Conservation (phyloP, 495 filamentous ascomycete species). For the Penicillium manginii region DNA sequence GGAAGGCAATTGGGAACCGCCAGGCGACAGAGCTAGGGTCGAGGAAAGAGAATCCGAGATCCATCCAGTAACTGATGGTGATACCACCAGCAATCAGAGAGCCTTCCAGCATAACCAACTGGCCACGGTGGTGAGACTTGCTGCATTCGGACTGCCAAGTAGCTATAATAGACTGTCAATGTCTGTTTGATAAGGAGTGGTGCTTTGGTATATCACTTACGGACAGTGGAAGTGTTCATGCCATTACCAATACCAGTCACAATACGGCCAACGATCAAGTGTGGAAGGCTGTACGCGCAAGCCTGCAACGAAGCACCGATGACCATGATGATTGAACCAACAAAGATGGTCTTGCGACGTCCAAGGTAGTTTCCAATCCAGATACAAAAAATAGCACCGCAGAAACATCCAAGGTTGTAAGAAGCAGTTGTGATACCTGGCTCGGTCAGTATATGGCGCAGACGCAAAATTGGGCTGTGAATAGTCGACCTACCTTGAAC, state of each 20-base stretch:
- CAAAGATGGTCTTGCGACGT: slow-evolving; percentile 69
- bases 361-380: slow-evolving; percentile 73
- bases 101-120: slow-evolving; percentile 40
- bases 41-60: slow-evolving; percentile 48
- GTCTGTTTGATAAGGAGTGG: not conserved
- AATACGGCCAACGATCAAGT: slow-evolving; percentile 65
- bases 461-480: not conserved
- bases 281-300: slow-evolving; percentile 59
- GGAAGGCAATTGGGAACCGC: slow-evolving; percentile 45
- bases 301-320: slow-evolving; percentile 69
- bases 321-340: slow-evolving; percentile 71
- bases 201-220: slow-evolving; percentile 15
- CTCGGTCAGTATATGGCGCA: not conserved
- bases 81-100: slow-evolving; percentile 43
- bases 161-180: slow-evolving; percentile 14
- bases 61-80: slow-evolving; percentile 54
- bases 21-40: slow-evolving; percentile 37
- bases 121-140: slow-evolving; percentile 28
- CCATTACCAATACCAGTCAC: slow-evolving; percentile 72
- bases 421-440: slow-evolving; percentile 60
- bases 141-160: slow-evolving; percentile 49
- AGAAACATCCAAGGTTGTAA: slow-evolving; percentile 75
- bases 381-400: slow-evolving; percentile 68
- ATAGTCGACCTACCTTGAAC: slow-evolving; percentile 49
- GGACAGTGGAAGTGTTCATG: slow-evolving; percentile 53